Base-by-base conservation (phyloP, 2,329 filamentous ascomycete genomes). In the Celoporthe dispersa region DNA sequence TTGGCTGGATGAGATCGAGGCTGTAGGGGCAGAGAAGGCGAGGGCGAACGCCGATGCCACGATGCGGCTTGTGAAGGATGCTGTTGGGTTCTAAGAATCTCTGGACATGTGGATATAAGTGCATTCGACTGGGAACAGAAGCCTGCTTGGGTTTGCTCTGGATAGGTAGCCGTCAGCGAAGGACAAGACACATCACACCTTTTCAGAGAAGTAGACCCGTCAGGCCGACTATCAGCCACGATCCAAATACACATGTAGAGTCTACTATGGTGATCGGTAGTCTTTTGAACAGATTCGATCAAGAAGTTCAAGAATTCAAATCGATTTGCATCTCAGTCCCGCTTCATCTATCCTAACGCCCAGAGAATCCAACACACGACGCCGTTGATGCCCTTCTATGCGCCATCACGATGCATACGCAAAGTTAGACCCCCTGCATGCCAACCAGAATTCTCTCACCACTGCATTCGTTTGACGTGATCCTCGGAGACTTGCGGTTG, bases 381-480 rank as follows among this genome's bases (percentile, higher is more conserved):
- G 39, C 14, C 25, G 5, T 48, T 33, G 33, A 44, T 39, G 37
- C n/a, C 44, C 61, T 22, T 37, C 35, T 51, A 14, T 39, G n/a
- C 37, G n/a, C 31, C 31, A 31, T 78, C 74, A 90, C 60, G 88
- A 89, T 64, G 82, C 85, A 78, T 90, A 91, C 11, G 87, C 82
- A 78, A 90, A 91, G 74, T 82, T 88, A 0, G 85, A 84, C 8
- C 87, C 87, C 71, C 91, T 84, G 72, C 90, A 90, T 2, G 85
- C 84, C n/a, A 92, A 80, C 89, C 91, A 94, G 76, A 94, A 94
- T 39, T 92, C 90, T 70, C 88, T 86, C 3, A 93, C 87, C 0
- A 92, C 84, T 68, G 89, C 85, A 73, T 90, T 92, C 3, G 91
- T 93, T 64, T 84, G 81, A 72, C 86, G 84, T 1, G 86, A 83